A percentile compares a stretch with the other conserved stretches of the same genome.
Evolutionary conservation across 2,329 filamentous ascomycete genomes (phyloP).

Genomic region (Cordyceps tenuipes): DNA sequence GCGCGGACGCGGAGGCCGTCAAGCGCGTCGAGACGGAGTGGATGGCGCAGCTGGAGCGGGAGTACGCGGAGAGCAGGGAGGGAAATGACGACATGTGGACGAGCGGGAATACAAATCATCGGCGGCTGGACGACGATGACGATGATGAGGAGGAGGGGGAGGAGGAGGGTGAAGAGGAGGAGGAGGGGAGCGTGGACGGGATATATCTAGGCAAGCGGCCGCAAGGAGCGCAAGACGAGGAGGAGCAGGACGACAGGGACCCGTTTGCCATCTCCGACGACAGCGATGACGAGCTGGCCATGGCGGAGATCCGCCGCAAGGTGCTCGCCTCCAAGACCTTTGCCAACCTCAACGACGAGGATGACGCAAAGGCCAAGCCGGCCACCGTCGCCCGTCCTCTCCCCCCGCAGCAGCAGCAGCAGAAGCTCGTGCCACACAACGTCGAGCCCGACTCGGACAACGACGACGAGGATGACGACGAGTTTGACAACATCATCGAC

Average conservation of each 20-base stretch:
- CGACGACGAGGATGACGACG: slow-evolving; percentile 55
- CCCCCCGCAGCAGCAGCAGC: slow-evolving; percentile 22
- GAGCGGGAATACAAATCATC: slow-evolving; percentile 78
- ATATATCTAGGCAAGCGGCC: slow-evolving; percentile 54
- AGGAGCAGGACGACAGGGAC: slow-evolving; percentile 47
- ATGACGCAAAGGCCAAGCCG: slow-evolving; percentile 44
- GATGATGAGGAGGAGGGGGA: slow-evolving; percentile 42
- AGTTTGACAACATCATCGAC: slow-evolving; percentile 89
- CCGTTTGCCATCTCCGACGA: slow-evolving; percentile 72
- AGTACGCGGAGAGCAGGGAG: slow-evolving; percentile 73
- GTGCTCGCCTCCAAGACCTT: slow-evolving; percentile 92
- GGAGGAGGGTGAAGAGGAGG: slow-evolving; percentile 35
- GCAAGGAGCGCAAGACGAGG: slow-evolving; percentile 24
- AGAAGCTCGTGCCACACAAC: slow-evolving; percentile 50
- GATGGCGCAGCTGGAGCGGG: slow-evolving; percentile 81
- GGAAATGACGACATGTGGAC: slow-evolving; percentile 74
- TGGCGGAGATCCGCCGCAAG: slow-evolving; percentile 83
- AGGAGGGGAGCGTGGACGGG: slow-evolving; percentile 42
- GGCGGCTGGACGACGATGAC: slow-evolving; percentile 43
- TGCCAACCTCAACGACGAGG: slow-evolving; percentile 32
- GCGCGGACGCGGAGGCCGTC: slow-evolving; percentile 69
- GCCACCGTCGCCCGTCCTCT: slow-evolving; percentile 48
- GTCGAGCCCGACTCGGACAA: slow-evolving; percentile 66
- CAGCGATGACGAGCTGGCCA: slow-evolving; percentile 71
- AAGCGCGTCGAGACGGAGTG: slow-evolving; percentile 81